Conservation (phyloP, 106 monocot species). For the Dactylorhiza incarnata region DNA sequence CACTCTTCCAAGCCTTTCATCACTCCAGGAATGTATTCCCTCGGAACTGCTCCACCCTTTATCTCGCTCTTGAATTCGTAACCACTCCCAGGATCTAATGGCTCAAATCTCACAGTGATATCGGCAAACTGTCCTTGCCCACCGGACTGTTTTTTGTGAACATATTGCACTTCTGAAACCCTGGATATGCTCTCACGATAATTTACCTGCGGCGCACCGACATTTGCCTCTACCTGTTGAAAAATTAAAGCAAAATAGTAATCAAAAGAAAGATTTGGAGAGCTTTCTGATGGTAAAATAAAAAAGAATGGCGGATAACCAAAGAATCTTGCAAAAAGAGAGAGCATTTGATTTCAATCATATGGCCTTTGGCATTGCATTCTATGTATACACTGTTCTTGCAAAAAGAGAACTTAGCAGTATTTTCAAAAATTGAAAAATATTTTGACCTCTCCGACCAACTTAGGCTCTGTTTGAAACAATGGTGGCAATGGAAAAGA, state of each 20-base stretch:
- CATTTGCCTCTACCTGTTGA: constrained; percentile 91
- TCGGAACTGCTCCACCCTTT: constrained; percentile 88
- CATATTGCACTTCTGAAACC: constrained; percentile 62
- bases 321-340: background rate
- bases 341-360: background rate
- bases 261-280: background rate
- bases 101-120: constrained; percentile 89
- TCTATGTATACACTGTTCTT: background rate
- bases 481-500: no score
- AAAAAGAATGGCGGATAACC: background rate
- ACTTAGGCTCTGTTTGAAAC: no score
- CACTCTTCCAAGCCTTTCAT: constrained; percentile 96
- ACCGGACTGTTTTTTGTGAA: constrained; percentile 97
- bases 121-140: constrained; percentile 95
- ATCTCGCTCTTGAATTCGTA: constrained; percentile 99
- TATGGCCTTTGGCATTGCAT: background rate
- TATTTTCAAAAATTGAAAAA: background rate
- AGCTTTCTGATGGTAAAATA: background rate
- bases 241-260: background rate
- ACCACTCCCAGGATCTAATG: constrained; percentile 72
- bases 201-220: constrained; percentile 96
- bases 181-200: constrained; percentile 96
- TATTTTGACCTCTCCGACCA: background rate
- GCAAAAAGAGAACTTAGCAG: background rate
- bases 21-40: constrained; percentile 92